A percentile compares a stretch with the other conserved stretches of the same genome.
Evolutionary conservation across 176 grass and related monocot species (phyloP).

Genomic region (Aegilops tauschii): DNA sequence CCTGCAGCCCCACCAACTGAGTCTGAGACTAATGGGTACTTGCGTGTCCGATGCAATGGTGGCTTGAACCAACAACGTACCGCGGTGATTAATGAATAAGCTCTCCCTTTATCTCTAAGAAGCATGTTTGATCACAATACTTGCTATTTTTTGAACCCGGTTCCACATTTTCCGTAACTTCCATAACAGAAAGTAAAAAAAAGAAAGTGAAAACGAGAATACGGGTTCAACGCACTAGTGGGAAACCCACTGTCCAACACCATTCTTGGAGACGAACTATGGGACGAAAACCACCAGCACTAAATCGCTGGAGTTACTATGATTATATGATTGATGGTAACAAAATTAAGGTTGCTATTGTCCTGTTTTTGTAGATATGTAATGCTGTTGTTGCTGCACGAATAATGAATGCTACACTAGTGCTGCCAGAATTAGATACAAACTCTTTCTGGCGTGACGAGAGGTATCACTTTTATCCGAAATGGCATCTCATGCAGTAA

Average conservation of each 20-base stretch:
- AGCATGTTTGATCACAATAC: neutral
- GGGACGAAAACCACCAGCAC: neutral
- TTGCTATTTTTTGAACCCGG: neutral
- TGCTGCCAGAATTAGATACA: slow-evolving; percentile 86
- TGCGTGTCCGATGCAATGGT: slow-evolving; percentile 92
- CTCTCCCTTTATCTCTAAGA: neutral
- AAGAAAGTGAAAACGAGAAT: neutral
- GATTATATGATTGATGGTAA: slow-evolving; percentile 8
- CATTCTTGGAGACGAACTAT: neutral
- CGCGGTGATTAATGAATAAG: slow-evolving; percentile 52
- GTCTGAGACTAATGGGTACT: slow-evolving; percentile 72
- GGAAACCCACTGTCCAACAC: neutral
- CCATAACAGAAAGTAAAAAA: neutral
- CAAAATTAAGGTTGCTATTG: slow-evolving; percentile 1
- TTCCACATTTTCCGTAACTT: neutral
- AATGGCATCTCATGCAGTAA: neutral
- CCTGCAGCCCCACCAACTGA: slow-evolving; percentile 75
- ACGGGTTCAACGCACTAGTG: neutral
- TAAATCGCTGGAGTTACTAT: neutral
- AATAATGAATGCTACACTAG: slow-evolving; percentile 95
- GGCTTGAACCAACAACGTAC: slow-evolving; percentile 93
- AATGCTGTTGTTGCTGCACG: slow-evolving; percentile 94
- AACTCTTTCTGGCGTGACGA: slow-evolving; percentile 98
- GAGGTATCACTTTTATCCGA: slow-evolving; percentile 51
- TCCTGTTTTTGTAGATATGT: slow-evolving; percentile 70